Conservation (phyloP, 768 basidiomycete genomes). For the Russula sp. region DNA sequence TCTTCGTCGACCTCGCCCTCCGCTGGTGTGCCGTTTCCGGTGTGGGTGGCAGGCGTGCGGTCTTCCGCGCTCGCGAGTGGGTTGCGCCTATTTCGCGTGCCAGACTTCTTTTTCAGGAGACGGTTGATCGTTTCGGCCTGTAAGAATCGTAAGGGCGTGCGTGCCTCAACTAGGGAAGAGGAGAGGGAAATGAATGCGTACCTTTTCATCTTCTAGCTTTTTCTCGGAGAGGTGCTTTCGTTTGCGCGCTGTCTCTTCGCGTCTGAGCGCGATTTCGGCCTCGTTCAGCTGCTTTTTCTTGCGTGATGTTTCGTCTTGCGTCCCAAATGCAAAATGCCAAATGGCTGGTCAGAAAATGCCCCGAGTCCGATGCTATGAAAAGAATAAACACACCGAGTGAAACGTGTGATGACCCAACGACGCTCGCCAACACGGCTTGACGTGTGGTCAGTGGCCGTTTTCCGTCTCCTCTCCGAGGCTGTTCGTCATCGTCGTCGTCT, state of each 20-base stretch:
- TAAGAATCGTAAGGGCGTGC: constrained; percentile 28
- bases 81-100: constrained; percentile 55
- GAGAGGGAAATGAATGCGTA: constrained; percentile 23
- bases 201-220: constrained; percentile 83
- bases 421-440: constrained; percentile 65
- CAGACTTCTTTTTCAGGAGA: constrained; percentile 76
- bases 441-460: constrained; percentile 36
- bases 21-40: constrained; percentile 25
- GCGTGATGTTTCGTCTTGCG: constrained; percentile 30
- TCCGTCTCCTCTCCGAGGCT: constrained; percentile 24
- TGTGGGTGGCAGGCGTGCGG: constrained; percentile 31
- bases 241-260: constrained; percentile 79
- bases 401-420: constrained; percentile 62
- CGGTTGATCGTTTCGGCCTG: constrained; percentile 86
- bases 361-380: not conserved
- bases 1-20: constrained; percentile 36
- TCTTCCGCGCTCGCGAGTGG: constrained; percentile 42
- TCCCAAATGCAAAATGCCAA: not conserved
- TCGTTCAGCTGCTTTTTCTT: constrained; percentile 67
- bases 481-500: constrained; percentile 30
- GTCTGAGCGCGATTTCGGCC: constrained; percentile 61
- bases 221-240: constrained; percentile 75
- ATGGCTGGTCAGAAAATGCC: not conserved
- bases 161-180: not conserved
- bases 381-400: constrained; percentile 42